These are phyloP conservation scores for Tolypocladium guangdongense DNA, from an alignment of 2,329 filamentous ascomycete species.

Conservation along the genomic window DNA sequence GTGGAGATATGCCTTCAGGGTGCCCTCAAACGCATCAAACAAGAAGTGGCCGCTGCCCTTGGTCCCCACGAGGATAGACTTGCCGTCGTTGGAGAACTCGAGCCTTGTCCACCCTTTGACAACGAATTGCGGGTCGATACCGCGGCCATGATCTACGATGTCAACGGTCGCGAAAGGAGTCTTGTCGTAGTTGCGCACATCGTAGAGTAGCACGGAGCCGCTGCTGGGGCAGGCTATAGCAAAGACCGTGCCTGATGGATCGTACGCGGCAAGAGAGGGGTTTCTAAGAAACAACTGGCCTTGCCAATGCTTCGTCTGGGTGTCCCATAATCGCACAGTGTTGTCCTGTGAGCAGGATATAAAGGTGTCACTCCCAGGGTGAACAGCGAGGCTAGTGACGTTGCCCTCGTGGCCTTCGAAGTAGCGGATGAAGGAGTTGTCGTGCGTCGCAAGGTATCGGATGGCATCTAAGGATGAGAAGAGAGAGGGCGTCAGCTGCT, in stretches of 20 bases:
- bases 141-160: conserved; percentile 45
- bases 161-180: conserved; percentile 83
- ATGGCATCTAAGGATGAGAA: conserved; percentile 52
- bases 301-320: conserved; percentile 66
- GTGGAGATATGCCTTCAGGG: conserved; percentile 61
- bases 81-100: conserved; percentile 94
- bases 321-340: conserved; percentile 84
- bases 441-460: conserved; percentile 80
- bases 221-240: conserved; percentile 76
- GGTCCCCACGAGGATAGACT: conserved; percentile 73
- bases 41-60: conserved; percentile 79
- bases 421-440: conserved; percentile 93
- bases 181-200: conserved; percentile 88
- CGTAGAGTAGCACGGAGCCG: conserved; percentile 77
- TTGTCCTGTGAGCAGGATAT: conserved; percentile 86
- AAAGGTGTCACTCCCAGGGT: conserved; percentile 81
- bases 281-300: conserved; percentile 72
- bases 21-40: conserved; percentile 84
- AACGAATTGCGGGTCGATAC: conserved; percentile 44
- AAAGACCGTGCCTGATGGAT: conserved; percentile 85
- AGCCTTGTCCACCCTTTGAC: conserved; percentile 75
- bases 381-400: conserved; percentile 75
- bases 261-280: conserved; percentile 77
- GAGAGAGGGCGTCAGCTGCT: background rate
- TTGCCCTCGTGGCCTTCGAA: conserved; percentile 81